Percentiles rank a stretch among this genome's conserved stretches.
These are phyloP conservation scores for Lycium barbarum DNA, from an alignment of 257 asterid genomes.

Conservation along the genomic window DNA sequence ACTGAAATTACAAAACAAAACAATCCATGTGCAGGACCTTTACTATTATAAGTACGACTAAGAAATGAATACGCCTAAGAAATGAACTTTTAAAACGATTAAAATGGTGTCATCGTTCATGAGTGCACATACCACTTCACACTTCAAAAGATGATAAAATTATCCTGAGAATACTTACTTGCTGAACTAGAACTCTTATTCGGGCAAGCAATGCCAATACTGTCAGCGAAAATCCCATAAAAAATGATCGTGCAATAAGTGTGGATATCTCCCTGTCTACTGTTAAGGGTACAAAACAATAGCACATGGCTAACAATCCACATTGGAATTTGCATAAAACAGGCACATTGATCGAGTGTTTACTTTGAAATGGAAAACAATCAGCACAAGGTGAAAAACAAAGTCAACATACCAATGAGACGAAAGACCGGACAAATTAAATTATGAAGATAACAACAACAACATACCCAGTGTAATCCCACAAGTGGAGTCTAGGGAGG, in stretches of 20 bases:
- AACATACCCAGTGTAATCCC: no score
- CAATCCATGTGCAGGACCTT: conserved; percentile 8
- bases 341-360: background rate
- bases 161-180: conserved; percentile 51
- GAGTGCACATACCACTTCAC: background rate
- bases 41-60: background rate
- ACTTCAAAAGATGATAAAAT: background rate
- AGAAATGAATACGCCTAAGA: background rate
- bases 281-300: conserved; percentile 51
- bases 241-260: conserved; percentile 88
- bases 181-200: conserved; percentile 85
- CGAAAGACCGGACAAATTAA: background rate
- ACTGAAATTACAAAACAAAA: background rate
- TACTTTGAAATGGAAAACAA: conserved; percentile 6
- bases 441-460: background rate
- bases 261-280: conserved; percentile 72
- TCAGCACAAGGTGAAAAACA: background rate
- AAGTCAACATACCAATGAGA: conserved; percentile 10
- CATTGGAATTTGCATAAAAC: background rate
- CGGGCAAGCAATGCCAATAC: conserved; percentile 85
- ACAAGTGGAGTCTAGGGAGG: no score
- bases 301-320: background rate
- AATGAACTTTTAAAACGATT: conserved; percentile 4
- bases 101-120: background rate
- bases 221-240: conserved; percentile 82